These are phyloP conservation scores for Apiospora hydei DNA, from an alignment of 2,329 filamentous ascomycete genomes.

Conservation along the genomic window DNA sequence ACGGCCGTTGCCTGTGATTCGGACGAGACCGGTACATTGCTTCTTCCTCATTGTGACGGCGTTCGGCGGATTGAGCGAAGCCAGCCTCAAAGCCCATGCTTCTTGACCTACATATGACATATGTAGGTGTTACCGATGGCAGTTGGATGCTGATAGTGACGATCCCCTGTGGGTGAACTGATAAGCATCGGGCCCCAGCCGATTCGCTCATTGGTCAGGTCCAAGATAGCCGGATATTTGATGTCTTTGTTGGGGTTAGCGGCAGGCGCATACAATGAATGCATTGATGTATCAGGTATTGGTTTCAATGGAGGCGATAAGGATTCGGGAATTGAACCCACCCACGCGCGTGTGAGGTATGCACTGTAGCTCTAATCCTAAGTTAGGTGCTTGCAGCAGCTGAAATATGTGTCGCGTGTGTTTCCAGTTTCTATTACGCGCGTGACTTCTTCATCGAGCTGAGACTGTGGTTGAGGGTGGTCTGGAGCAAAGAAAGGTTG, in stretches of 20 bases:
- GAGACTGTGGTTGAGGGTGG: neutral
- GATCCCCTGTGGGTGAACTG: conserved; percentile 2
- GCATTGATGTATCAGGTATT: neutral
- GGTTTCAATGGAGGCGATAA: neutral
- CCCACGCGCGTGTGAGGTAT: neutral
- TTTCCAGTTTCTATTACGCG: neutral
- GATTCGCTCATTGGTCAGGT: neutral
- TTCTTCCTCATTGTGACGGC: neutral
- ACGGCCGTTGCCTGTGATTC: conserved; percentile 6
- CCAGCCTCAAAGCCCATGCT: neutral
- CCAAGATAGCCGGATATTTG: conserved; percentile 15
- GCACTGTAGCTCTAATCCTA: neutral
- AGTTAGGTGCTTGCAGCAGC: neutral
- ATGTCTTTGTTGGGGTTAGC: neutral
- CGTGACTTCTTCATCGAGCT: neutral
- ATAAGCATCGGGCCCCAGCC: conserved; percentile 15
- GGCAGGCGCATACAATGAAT: neutral
- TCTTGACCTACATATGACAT: conserved; percentile 6
- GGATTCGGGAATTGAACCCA: neutral
- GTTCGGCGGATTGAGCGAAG: conserved; percentile 1
- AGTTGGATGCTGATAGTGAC: neutral
- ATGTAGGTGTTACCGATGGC: neutral
- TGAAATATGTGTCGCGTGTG: conserved; percentile 15
- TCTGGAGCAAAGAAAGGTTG: neutral
- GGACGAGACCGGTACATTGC: neutral